A percentile compares a stretch with the other conserved stretches of the same genome.
Conservation (phyloP, 2,329 filamentous ascomycete species). For the Xylaria multiplex region DNA sequence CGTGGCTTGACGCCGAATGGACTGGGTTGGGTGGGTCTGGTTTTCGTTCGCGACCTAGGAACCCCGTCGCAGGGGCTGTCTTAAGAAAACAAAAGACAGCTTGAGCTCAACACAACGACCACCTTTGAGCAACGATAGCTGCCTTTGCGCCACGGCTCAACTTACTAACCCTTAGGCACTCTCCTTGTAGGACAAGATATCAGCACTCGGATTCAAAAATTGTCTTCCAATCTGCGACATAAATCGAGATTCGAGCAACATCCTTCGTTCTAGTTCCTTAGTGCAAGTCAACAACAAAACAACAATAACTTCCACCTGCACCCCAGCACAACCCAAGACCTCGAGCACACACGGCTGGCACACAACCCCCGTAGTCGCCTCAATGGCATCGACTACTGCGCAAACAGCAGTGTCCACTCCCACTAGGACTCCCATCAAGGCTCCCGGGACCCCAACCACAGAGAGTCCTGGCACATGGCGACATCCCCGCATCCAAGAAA, state of each 20-base stretch:
- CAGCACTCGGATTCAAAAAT: neutral
- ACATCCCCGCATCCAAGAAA: constrained; percentile 89
- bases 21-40: constrained; percentile 2
- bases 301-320: neutral
- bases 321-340: neutral
- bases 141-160: constrained; percentile 35
- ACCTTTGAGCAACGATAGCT: constrained; percentile 22
- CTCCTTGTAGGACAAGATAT: constrained; percentile 22
- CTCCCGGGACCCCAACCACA: constrained; percentile 46
- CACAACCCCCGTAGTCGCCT: constrained; percentile 11
- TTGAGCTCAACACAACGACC: constrained; percentile 14
- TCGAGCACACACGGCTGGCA: neutral
- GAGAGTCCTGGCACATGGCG: constrained; percentile 84
- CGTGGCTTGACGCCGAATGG: neutral
- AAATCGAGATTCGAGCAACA: constrained; percentile 1
- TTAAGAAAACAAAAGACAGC: constrained; percentile 31
- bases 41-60: constrained; percentile 29
- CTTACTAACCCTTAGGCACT: constrained; percentile 38
- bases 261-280: neutral
- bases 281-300: constrained; percentile 27
- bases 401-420: constrained; percentile 56
- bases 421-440: constrained; percentile 50
- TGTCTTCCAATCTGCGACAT: constrained; percentile 17
- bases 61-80: constrained; percentile 26
- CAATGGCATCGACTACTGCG: constrained; percentile 49